Evolutionary conservation across 805 yeast species (phyloP), one percentile per base, ranked within the genome.

Genomic region (Saccharomycopsis amapae): DNA sequence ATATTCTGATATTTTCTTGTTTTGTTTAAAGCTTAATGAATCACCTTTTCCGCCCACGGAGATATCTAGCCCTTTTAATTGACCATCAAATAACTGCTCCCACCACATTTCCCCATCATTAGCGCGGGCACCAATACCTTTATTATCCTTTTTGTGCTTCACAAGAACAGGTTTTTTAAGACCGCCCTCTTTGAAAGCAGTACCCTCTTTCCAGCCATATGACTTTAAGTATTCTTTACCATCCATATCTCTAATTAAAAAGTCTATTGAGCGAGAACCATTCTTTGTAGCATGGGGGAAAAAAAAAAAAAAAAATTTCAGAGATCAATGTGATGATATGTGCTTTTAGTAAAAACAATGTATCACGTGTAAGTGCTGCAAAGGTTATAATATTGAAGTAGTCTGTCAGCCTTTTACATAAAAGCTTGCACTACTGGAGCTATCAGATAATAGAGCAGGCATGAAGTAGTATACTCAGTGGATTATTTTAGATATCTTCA

Each of bases 41-140:
- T 57, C 59, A 3, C 57, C 63, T 4, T 45, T 51, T 2, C 55
- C 48, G 17, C 44, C 55, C 13, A 48, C 50, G 18, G 17, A 24
- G 5, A 86, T 85, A 48, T 85, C 87, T 42, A 93, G 61, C 6
- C 78, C 75, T 58, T 86, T 85, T 53, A 90, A 71, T 54, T 88
- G 96, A 1, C 96, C 96, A 62, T 90, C 97, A 66, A 93, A 93
- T 38, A 90, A 69, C 53, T 85, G 73, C 55, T 90, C 98, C 98
- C 98, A 90, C 98, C 98, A 90, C 38, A 86, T 82, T 53, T 85
- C 95, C 13, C 80, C 75, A 54, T 86, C 93, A 42, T 78, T 81
- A 6, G 15, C 5, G 7, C 69, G 66, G 20, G 74, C 72, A 39
- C 98, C 98, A 22, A 90, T 70, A 7, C 98, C 98, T 59, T 87